Evolutionary conservation across 768 basidiomycete species (phyloP).

Genomic region (Dictyophora rubrovolvata): DNA sequence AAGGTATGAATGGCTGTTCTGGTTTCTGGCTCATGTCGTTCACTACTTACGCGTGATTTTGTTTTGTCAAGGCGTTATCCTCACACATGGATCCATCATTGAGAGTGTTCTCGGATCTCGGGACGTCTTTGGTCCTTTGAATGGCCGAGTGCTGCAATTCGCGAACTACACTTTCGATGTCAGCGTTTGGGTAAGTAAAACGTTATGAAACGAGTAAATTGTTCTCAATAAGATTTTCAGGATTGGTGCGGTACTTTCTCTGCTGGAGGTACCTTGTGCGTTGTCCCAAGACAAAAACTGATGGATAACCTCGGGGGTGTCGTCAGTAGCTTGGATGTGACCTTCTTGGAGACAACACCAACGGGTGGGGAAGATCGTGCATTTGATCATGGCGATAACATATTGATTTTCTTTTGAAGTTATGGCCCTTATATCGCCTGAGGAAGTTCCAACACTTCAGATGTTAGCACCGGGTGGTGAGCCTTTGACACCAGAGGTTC

Average conservation of each 20-base stretch:
- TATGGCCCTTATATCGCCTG: conserved; percentile 6
- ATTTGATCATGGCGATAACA: neutral
- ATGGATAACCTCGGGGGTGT: neutral
- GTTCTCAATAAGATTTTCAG: no score
- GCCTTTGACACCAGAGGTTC: neutral
- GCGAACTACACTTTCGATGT: neutral
- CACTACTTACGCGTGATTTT: no score
- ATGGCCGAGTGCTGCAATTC: neutral
- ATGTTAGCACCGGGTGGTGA: neutral
- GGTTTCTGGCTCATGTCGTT: no score
- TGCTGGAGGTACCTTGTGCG: neutral
- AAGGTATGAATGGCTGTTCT: neutral
- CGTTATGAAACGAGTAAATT: no score
- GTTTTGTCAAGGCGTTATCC: no score
- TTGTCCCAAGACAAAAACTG: neutral
- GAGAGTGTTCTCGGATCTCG: no score
- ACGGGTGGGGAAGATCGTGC: neutral
- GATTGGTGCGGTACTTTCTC: no score
- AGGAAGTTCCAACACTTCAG: neutral
- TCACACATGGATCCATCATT: no score
- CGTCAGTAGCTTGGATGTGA: neutral
- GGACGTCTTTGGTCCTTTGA: no score
- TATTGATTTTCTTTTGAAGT: neutral
- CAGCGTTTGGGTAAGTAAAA: neutral
- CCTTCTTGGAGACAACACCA: neutral